Evolutionary conservation across 2,329 filamentous ascomycete species (phyloP).

Genomic region (Leptographium galeiforme): DNA sequence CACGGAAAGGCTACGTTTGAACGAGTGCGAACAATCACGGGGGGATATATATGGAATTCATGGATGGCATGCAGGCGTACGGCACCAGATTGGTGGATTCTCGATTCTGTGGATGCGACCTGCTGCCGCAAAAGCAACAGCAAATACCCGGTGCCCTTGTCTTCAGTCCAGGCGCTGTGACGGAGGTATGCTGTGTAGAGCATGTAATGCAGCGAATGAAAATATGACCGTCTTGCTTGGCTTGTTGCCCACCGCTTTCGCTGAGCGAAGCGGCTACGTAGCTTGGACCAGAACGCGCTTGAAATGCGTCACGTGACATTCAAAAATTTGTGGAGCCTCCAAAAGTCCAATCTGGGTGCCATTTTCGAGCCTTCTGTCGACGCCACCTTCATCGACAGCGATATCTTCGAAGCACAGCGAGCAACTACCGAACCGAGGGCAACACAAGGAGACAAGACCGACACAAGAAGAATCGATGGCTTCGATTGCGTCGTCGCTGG

Average conservation of each 20-base stretch:
- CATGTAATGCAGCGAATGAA: not conserved
- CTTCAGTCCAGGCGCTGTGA: not conserved
- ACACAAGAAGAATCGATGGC: conserved; percentile 32
- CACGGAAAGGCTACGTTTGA: conserved; percentile 57
- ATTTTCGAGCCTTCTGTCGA: not conserved
- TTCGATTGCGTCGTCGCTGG: conserved; percentile 57
- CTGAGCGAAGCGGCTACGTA: too few species aligned
- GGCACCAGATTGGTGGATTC: not conserved
- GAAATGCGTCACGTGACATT: not conserved
- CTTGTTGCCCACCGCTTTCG: too few species aligned
- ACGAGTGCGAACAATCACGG: conserved; percentile 6
- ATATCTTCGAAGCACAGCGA: not conserved
- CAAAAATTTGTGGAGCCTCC: not conserved
- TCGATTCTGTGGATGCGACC: not conserved
- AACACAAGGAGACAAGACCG: not conserved
- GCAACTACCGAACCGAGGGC: not conserved
- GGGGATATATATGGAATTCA: not conserved
- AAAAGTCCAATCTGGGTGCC: not conserved
- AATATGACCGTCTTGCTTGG: not conserved
- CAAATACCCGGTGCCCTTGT: not conserved
- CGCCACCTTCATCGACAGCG: not conserved
- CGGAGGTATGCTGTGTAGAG: not conserved
- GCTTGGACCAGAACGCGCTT: not conserved
- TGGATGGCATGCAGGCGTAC: not conserved
- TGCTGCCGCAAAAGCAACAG: not conserved